phyloP scores from a whole-genome alignment of 2,329 filamentous ascomycete species.

The Penicillium sp. region DNA sequence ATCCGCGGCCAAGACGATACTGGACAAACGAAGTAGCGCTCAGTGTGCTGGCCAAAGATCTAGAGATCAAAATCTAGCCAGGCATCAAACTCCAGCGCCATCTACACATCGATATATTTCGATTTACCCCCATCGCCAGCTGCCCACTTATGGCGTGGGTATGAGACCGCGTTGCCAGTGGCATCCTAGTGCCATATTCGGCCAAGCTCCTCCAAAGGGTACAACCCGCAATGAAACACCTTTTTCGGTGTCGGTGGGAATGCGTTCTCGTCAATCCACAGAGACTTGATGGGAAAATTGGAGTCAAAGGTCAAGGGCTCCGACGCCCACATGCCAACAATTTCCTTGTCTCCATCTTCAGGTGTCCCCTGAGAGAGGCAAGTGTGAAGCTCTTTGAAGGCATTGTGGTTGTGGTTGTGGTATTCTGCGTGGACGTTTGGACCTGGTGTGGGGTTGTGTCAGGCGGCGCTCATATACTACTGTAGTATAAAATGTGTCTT shows the following conservation, averaged over 20 bases:
- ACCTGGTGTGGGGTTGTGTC: neutral
- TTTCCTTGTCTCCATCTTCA: neutral
- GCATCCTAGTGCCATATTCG: constrained; percentile 2
- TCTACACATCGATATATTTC: constrained; percentile 3
- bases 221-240: neutral
- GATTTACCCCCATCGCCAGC: neutral
- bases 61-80: neutral
- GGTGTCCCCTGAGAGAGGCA: neutral
- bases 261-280: neutral
- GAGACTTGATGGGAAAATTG: neutral
- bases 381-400: constrained; percentile 3
- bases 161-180: neutral
- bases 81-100: constrained; percentile 7
- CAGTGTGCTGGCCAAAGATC: no score
- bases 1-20: no score
- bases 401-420: neutral
- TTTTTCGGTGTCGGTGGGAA: neutral
- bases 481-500: neutral
- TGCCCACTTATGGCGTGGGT: neutral
- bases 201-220: constrained; percentile 2
- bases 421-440: neutral
- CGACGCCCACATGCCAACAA: constrained; percentile 1
- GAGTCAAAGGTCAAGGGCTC: neutral
- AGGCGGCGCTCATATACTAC: neutral
- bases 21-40: no score